These are phyloP conservation scores for Leccinum subrobustum DNA, from an alignment of 1,284 basidiomycete genomes.

Conservation along the genomic window DNA sequence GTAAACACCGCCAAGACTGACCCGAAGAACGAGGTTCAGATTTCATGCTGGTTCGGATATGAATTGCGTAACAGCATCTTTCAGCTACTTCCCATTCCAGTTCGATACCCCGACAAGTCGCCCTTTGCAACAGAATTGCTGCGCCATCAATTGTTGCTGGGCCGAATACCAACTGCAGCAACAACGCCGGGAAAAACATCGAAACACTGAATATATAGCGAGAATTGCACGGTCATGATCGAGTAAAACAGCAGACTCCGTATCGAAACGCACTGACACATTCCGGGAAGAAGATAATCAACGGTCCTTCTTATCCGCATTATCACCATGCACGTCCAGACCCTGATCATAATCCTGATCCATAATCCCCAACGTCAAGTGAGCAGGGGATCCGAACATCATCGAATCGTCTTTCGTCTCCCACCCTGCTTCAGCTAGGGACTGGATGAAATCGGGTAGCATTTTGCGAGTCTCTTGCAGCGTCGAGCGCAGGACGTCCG, in stretches of 20 bases:
- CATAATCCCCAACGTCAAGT: conserved; percentile 20
- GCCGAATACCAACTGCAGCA: not conserved
- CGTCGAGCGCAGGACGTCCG: conserved; percentile 21
- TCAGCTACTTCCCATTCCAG: not conserved
- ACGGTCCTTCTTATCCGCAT: conserved; percentile 22
- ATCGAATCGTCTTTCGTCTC: conserved; percentile 26
- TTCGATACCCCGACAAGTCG: not conserved
- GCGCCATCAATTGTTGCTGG: not conserved
- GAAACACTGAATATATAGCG: not conserved
- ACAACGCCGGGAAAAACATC: not conserved
- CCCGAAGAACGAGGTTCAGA: not conserved
- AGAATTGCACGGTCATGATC: not conserved
- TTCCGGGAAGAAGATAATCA: conserved; percentile 7
- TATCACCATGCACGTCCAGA: not conserved
- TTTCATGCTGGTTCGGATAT: not conserved
- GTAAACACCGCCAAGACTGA: not conserved
- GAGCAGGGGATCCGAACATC: conserved; percentile 31
- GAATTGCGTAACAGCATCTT: not conserved
- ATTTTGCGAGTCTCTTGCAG: conserved; percentile 14
- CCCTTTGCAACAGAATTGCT: not conserved
- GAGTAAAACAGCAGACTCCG: not conserved
- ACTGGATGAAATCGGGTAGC: conserved; percentile 23
- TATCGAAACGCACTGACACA: not conserved
- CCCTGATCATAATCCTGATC: not conserved
- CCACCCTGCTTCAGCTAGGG: conserved; percentile 26